Base-by-base conservation (phyloP, 139 green algal species). In the Yamagishiella unicocca region DNA sequence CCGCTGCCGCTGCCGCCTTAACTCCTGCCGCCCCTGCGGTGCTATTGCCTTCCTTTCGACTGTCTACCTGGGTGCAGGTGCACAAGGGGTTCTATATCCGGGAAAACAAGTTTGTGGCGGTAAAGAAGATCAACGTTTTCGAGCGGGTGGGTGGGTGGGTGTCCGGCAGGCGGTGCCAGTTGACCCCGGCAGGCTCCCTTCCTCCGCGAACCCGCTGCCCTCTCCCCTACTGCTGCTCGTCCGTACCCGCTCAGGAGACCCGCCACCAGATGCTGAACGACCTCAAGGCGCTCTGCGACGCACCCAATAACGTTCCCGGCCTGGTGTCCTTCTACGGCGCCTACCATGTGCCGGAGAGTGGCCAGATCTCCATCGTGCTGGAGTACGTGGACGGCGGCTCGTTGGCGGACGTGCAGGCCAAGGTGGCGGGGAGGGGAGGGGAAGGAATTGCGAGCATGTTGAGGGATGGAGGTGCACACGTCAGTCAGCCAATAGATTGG, bases 351-450 rank as follows among this genome's bases (percentile, higher is more conserved):
- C 91, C 93, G 8, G 94, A 96, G 38, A 90, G 89, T 4, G 95
- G 95, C 29, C 93, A 95, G 87, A 96, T 99, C 33, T 94, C 92
- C 0, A 95, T 99, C 46, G 96, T 98, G 46, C 90, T 99, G 33
- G 97, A 99, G 88, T 98, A 99, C 92, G 98, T 99, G 96, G 96
- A 99, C 87, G 97, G 93, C 0, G 97, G 97, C 19, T 98, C 94
- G 0, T 90, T 99, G 76, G 93, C 87, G 37, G 96, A 99, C 80
- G 91, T 99, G 21, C 78, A 97, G 54, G 64, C 91, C 37, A 93
- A 92, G 91, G 90, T 94, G 45, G 62, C 72, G 14, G 9, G 29
- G 29, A 31, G 64, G 46, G 19, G 40, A 2, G 40, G 22, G 70
- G 70, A 1, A 46, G 40, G 40, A 6, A 22, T 40, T 2, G 40